Percentiles rank a stretch among this genome's conserved stretches.
Evolutionary conservation across 306 rosid species (phyloP).

Genomic region (Acacia crassicarpa): DNA sequence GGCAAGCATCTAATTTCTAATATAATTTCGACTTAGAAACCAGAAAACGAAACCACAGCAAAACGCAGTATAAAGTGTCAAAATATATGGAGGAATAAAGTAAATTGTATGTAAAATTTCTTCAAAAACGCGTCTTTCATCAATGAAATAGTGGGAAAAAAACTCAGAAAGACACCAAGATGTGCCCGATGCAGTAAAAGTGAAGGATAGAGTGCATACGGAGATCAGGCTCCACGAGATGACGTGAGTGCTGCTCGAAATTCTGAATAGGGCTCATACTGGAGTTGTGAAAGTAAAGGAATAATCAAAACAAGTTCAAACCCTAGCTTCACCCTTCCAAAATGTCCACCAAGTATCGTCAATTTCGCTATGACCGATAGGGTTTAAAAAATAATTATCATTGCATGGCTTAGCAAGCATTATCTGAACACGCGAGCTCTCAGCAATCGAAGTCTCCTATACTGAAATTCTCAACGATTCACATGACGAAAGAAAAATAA

Average conservation of each 20-base stretch:
- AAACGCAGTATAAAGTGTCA: background rate
- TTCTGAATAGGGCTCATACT: constrained; percentile 94
- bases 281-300: constrained; percentile 8
- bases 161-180: background rate
- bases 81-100: background rate
- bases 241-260: constrained; percentile 89
- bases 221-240: constrained; percentile 70
- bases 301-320: constrained; percentile 29
- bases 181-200: background rate
- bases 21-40: background rate
- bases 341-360: background rate
- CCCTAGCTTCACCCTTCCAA: constrained; percentile 41
- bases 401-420: background rate
- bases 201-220: constrained; percentile 46
- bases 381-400: constrained; percentile 29
- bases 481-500: background rate
- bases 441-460: background rate
- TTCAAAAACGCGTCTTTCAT: background rate
- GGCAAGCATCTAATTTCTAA: background rate
- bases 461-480: background rate
- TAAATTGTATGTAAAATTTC: background rate
- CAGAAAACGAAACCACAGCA: background rate
- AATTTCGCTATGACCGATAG: constrained; percentile 20
- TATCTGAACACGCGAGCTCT: background rate
- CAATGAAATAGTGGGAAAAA: constrained; percentile 14